A percentile compares a stretch with the other conserved stretches of the same genome.
Evolutionary conservation across 352 stramenopile species (phyloP).

Genomic region (Ophiocytium majus): DNA sequence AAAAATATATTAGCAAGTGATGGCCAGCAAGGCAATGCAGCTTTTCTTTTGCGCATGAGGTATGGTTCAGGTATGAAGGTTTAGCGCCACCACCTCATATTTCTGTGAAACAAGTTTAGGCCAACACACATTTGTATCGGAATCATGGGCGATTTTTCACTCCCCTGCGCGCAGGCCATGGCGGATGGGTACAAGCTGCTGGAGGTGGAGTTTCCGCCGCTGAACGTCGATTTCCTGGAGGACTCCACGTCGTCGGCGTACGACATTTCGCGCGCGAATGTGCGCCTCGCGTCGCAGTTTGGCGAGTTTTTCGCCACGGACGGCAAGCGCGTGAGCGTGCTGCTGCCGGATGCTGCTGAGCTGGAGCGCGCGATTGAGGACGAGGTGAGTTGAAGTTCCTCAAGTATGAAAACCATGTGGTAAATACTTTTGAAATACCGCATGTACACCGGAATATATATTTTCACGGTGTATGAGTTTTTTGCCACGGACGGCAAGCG

Average conservation of each 20-base stretch:
- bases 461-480: conserved; percentile 64
- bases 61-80: too few species aligned
- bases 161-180: conserved; percentile 54
- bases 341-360: conserved; percentile 50
- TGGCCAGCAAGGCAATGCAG: too few species aligned
- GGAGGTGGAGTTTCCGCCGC: conserved; percentile 69
- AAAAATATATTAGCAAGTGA: too few species aligned
- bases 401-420: too few species aligned
- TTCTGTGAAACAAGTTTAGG: too few species aligned
- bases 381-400: conserved; percentile 43
- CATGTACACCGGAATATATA: too few species aligned
- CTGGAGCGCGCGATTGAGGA: conserved; percentile 38
- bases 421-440: too few species aligned
- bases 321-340: conserved; percentile 55
- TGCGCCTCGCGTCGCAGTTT: conserved; percentile 69
- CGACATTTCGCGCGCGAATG: conserved; percentile 69
- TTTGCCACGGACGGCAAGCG: conserved; percentile 61
- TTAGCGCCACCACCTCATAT: too few species aligned
- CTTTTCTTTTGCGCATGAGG: too few species aligned
- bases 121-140: too few species aligned
- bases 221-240: conserved; percentile 62
- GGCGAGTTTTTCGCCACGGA: conserved; percentile 61
- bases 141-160: too few species aligned
- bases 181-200: conserved; percentile 57
- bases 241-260: conserved; percentile 53